Evolutionary conservation across 306 rosid species (phyloP).

Genomic region (Medicago lupulina): DNA sequence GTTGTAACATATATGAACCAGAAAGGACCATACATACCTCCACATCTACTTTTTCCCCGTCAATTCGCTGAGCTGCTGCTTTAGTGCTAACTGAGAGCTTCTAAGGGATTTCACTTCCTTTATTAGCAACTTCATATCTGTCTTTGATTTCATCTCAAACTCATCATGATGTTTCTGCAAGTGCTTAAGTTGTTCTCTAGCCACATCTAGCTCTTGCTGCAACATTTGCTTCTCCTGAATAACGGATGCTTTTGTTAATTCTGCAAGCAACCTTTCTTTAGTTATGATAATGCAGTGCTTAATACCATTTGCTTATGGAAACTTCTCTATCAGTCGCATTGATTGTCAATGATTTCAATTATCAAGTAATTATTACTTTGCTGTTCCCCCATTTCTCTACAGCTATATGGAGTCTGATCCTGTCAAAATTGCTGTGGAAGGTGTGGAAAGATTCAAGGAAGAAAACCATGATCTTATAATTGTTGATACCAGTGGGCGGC

Average conservation of each 20-base stretch:
- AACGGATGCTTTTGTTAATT: conserved; percentile 64
- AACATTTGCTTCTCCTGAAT: conserved; percentile 74
- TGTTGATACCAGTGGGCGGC: conserved; percentile 91
- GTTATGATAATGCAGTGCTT: background rate
- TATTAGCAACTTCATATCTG: conserved; percentile 76
- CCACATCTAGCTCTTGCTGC: conserved; percentile 71
- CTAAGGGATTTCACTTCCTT: conserved; percentile 92
- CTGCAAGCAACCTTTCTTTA: conserved; percentile 63
- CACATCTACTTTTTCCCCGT: conserved; percentile 75
- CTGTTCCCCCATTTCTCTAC: conserved; percentile 33
- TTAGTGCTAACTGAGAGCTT: conserved; percentile 75
- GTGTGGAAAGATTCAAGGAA: conserved; percentile 80
- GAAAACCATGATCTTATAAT: conserved; percentile 82
- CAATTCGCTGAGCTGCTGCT: conserved; percentile 74
- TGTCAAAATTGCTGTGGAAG: conserved; percentile 77
- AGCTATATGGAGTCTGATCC: conserved; percentile 86
- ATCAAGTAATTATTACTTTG: conserved; percentile 36
- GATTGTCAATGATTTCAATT: conserved; percentile 9
- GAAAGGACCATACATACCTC: conserved; percentile 73
- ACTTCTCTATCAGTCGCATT: conserved; percentile 11
- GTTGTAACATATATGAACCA: conserved; percentile 38
- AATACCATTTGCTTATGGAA: conserved; percentile 18
- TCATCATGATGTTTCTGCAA: conserved; percentile 75
- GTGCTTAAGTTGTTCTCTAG: conserved; percentile 67
- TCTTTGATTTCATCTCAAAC: conserved; percentile 81